Evolutionary conservation across 441 rosid species (phyloP), one percentile per base, ranked within the genome.

Genomic region (Breynia disticha): DNA sequence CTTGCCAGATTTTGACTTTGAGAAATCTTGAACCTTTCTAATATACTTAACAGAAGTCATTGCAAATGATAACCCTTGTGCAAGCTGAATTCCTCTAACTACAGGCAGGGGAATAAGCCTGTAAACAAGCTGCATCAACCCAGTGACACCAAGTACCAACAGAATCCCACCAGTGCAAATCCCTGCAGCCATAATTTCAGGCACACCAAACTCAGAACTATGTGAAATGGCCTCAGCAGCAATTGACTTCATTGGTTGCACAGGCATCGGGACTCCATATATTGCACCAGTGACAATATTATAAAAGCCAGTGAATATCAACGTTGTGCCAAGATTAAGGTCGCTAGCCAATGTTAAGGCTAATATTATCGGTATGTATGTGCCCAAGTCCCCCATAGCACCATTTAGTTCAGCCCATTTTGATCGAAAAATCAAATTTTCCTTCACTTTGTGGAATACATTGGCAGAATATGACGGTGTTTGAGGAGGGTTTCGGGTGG

Each of bases 61-160:
- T 0, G 95, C 93, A 67, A 73, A 89, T 0, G 87, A 69, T 46
- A 77, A 66, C 50, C 88, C 95, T 59, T 86, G 95, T n/a, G 88
- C 80, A 16, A 89, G 60, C 59, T 73, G 93, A 66, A 89, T 86
- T 46, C 97, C 97, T 59, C 93, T 76, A 46, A 83, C 95, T 53
- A 89, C 78, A 6, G 84, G 61, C 7, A 82, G 44, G 46, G 95
- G 95, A 55, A 83, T 71, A 4, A 81, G 4, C 67, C 57, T 80
- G 58, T 83, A 86, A 43, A 66, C 82, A 0, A 56, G 48, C 57
- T 79, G 84, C 95, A 89, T 81, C 76, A 81, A 64, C 16, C 97
- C 83, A 1, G 90, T 77, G 14, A 67, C 67, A 1, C 87, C 97
- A 32, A 86, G 63, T 54, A 80, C 52, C 22, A 86, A 39, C 55